phyloP scores from a whole-genome alignment of 768 basidiomycete genomes.

The Phaeotremella fagi region DNA sequence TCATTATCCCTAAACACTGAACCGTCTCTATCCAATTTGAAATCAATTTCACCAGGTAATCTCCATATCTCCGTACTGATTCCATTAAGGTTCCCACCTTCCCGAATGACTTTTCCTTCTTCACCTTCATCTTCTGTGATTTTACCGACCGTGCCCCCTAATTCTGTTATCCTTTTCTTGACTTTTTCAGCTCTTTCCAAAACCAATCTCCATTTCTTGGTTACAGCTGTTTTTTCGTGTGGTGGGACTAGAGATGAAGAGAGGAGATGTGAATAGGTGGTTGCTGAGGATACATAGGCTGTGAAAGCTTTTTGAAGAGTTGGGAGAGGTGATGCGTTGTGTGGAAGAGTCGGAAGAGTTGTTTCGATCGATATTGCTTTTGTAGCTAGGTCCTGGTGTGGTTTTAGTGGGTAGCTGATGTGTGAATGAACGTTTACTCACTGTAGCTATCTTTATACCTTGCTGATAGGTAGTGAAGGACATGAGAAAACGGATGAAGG shows the following conservation, averaged over 20 bases:
- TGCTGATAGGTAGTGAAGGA: constrained; percentile 30
- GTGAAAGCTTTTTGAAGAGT: constrained; percentile 37
- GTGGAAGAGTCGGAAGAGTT: constrained; percentile 24
- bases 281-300: constrained; percentile 34
- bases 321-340: constrained; percentile 26
- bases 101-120: constrained; percentile 20
- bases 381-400: constrained; percentile 26
- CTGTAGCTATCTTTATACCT: constrained; percentile 35
- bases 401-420: background rate
- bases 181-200: constrained; percentile 46
- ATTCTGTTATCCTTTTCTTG: constrained; percentile 31
- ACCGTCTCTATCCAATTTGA: constrained; percentile 9
- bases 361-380: constrained; percentile 31
- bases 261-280: constrained; percentile 34
- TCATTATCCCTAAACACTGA: constrained; percentile 7
- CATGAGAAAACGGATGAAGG: constrained; percentile 10
- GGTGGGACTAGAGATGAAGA: constrained; percentile 23
- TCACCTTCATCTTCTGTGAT: constrained; percentile 26
- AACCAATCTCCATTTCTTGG: constrained; percentile 44
- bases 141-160: constrained; percentile 35
- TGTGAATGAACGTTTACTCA: background rate
- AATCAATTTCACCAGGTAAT: constrained; percentile 12
- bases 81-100: constrained; percentile 27
- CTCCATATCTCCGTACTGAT: constrained; percentile 20
- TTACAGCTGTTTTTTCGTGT: constrained; percentile 14